phyloP scores from a whole-genome alignment of 352 stramenopile genomes.

The Pythium oligandrum region DNA sequence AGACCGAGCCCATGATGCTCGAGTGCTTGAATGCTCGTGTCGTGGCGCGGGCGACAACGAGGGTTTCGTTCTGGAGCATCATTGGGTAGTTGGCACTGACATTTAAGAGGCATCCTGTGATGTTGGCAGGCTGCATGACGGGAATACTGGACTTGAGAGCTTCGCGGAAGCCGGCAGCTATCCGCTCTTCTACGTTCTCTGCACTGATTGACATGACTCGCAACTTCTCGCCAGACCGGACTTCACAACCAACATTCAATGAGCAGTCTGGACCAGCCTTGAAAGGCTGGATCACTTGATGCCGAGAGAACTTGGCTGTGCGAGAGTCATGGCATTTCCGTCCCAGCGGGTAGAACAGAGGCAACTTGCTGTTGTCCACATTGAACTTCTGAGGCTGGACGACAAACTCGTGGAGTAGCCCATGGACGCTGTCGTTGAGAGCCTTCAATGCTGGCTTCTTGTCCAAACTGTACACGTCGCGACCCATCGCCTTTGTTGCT shows the following conservation, averaged over 20 bases:
- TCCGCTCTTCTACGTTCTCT: constrained; percentile 44
- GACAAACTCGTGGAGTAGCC: constrained; percentile 64
- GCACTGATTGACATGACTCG: constrained; percentile 71
- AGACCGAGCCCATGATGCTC: constrained; percentile 53
- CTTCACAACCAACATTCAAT: constrained; percentile 47
- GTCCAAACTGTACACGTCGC: constrained; percentile 57
- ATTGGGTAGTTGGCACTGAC: constrained; percentile 65
- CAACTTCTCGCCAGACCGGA: constrained; percentile 56
- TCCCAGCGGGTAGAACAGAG: constrained; percentile 70
- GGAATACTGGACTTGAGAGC: constrained; percentile 49
- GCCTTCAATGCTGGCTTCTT: constrained; percentile 65
- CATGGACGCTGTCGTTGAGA: constrained; percentile 72
- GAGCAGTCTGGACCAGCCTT: constrained; percentile 41
- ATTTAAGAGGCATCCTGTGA: constrained; percentile 66
- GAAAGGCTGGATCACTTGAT: constrained; percentile 73
- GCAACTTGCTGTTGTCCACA: constrained; percentile 53
- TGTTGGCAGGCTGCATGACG: constrained; percentile 43
- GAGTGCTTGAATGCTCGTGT: constrained; percentile 47
- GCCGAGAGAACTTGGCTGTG: constrained; percentile 39
- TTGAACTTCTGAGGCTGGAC: constrained; percentile 60
- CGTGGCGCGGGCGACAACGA: constrained; percentile 46
- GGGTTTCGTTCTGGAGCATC: constrained; percentile 62
- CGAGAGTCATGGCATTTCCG: constrained; percentile 36
- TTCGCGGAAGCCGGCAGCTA: constrained; percentile 46
- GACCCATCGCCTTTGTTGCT: constrained; percentile 58